phyloP scores from a whole-genome alignment of 2,329 filamentous ascomycete genomes.

The Chaetomiaceae sp. region DNA sequence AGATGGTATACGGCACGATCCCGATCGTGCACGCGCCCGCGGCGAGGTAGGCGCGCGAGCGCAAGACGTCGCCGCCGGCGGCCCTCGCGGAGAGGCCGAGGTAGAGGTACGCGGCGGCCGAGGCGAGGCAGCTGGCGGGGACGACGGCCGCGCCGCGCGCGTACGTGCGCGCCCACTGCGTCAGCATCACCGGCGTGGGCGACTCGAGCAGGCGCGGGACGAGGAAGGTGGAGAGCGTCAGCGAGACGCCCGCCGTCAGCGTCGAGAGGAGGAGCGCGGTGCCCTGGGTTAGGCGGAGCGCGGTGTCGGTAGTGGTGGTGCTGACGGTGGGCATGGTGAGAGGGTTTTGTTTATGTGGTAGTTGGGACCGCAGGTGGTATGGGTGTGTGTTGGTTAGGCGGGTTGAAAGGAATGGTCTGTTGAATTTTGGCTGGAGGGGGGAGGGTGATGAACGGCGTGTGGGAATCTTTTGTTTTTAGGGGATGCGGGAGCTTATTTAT shows the following conservation, averaged over 20 bases:
- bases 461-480: too few species aligned
- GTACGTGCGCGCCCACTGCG: constrained; percentile 49
- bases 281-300: constrained; percentile 36
- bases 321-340: not conserved
- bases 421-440: too few species aligned
- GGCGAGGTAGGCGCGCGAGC: constrained; percentile 24
- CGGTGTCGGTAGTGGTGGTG: not conserved
- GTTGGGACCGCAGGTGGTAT: not conserved
- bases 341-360: not conserved
- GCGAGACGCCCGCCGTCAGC: constrained; percentile 37
- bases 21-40: constrained; percentile 43
- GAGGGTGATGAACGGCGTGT: too few species aligned
- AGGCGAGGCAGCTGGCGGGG: constrained; percentile 37
- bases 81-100: constrained; percentile 30
- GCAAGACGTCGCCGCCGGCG: not conserved
- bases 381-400: not conserved
- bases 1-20: constrained; percentile 49
- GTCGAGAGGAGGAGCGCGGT: constrained; percentile 48
- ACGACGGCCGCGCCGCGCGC: constrained; percentile 37
- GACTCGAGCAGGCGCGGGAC: constrained; percentile 52
- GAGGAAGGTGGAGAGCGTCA: constrained; percentile 40
- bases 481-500: too few species aligned
- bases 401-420: too few species aligned
- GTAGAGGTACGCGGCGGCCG: constrained; percentile 40
- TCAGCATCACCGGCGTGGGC: constrained; percentile 50